These are phyloP conservation scores for Hemisphaericaspora xylofermentans DNA, from an alignment of 1,139 yeast genomes.

Conservation along the genomic window DNA sequence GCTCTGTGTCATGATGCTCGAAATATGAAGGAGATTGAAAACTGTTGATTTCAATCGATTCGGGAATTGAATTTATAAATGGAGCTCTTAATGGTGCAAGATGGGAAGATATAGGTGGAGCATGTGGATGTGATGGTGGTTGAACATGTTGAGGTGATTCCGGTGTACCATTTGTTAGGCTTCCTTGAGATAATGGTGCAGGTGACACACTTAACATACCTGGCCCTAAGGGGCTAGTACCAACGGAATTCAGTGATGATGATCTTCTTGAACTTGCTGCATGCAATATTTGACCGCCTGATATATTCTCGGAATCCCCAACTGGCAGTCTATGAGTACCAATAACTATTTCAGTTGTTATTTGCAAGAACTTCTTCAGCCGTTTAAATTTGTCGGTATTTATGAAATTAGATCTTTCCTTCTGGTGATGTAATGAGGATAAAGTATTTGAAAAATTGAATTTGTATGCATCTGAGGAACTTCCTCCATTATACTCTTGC, in stretches of 20 bases:
- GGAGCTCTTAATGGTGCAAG: conserved; percentile 2
- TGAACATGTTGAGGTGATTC: conserved; percentile 2
- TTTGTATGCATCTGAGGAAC: conserved; percentile 21
- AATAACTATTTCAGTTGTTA: conserved; percentile 74
- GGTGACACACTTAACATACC: conserved; percentile 9
- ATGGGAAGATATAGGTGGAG: conserved; percentile 2
- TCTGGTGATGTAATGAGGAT: conserved; percentile 22
- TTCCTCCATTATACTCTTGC: conserved; percentile 8
- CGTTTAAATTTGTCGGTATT: conserved; percentile 78
- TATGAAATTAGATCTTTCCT: conserved; percentile 50
- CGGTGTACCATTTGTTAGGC: background rate
- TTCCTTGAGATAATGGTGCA: background rate
- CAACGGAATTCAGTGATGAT: conserved; percentile 13
- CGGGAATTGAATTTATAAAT: conserved; percentile 17
- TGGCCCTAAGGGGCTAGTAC: background rate
- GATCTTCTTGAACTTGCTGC: conserved; percentile 22
- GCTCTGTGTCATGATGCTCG: conserved; percentile 7
- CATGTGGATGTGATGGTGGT: background rate
- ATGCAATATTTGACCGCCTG: background rate
- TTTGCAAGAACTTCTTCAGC: conserved; percentile 70
- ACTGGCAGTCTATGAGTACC: conserved; percentile 65
- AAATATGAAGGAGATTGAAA: conserved; percentile 22
- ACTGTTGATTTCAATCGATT: conserved; percentile 14
- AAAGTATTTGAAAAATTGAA: conserved; percentile 29
- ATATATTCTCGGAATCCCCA: background rate